These are phyloP conservation scores for Apostasia shenzhenica DNA, from an alignment of 106 monocot species.

Conservation along the genomic window DNA sequence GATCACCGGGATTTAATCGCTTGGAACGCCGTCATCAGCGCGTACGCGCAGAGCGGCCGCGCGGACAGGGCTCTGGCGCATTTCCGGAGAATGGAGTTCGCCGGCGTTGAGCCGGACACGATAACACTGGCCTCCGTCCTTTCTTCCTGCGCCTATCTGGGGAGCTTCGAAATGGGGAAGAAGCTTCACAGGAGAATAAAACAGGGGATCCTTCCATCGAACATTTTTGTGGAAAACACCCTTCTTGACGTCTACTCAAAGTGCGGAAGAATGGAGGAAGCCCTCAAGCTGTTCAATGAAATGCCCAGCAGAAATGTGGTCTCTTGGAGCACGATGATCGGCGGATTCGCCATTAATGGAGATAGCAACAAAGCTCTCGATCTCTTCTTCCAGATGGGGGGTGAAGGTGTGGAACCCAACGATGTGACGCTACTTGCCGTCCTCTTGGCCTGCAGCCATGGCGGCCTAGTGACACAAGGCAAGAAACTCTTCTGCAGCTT, in stretches of 20 bases:
- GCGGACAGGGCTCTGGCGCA: conserved; percentile 9
- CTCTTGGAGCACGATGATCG: conserved; percentile 8
- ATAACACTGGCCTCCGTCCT: conserved; percentile 12
- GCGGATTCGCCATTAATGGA: conserved; percentile 15
- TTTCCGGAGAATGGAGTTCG: conserved; percentile 11
- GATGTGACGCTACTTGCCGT: conserved; percentile 18
- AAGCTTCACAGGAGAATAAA: conserved; percentile 4
- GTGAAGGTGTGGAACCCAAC: conserved; percentile 17
- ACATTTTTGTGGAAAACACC: conserved; percentile 3
- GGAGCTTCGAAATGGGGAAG: conserved; percentile 12
- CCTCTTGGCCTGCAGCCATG: conserved; percentile 22
- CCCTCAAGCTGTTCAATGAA: neutral
- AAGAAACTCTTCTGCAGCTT: conserved; percentile 13
- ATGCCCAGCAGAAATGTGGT: conserved; percentile 3
- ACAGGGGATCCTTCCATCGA: neutral
- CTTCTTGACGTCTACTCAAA: conserved; percentile 7
- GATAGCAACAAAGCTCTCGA: conserved; percentile 14
- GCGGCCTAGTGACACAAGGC: conserved; percentile 18
- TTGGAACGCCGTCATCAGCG: conserved; percentile 25
- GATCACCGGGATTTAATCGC: conserved; percentile 10
- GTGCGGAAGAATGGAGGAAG: conserved; percentile 4
- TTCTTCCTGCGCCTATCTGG: conserved; percentile 14
- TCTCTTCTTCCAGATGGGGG: conserved; percentile 10
- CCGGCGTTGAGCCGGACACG: conserved; percentile 11
- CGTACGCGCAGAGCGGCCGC: conserved; percentile 13